These are phyloP conservation scores for Irpex lacteus DNA, from an alignment of 1,284 basidiomycete genomes.

Conservation along the genomic window DNA sequence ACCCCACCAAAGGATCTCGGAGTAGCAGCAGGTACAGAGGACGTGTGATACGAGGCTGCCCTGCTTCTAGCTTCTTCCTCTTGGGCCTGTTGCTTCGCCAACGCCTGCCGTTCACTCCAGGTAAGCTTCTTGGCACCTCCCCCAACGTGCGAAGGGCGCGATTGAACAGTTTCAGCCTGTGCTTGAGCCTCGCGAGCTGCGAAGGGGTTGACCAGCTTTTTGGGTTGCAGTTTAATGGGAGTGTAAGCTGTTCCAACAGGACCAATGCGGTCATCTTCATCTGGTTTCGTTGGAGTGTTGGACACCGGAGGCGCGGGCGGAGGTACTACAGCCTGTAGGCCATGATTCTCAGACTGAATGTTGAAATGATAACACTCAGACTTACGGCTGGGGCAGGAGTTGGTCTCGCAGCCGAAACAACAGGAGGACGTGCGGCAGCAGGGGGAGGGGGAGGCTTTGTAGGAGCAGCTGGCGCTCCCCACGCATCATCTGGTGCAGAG, in stretches of 20 bases:
- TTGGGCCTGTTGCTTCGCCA: slow-evolving; percentile 80
- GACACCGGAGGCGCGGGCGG: slow-evolving; percentile 46
- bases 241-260: slow-evolving; percentile 86
- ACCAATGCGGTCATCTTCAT: slow-evolving; percentile 76
- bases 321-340: slow-evolving; percentile 23
- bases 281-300: slow-evolving; percentile 59
- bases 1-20: slow-evolving; percentile 17
- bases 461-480: slow-evolving; percentile 43
- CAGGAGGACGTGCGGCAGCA: slow-evolving; percentile 45
- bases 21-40: slow-evolving; percentile 24
- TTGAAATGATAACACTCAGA: slow-evolving; percentile 1
- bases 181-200: slow-evolving; percentile 53
- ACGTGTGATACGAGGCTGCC: slow-evolving; percentile 42
- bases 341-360: neutral
- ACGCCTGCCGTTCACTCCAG: slow-evolving; percentile 87
- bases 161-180: slow-evolving; percentile 27
- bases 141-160: slow-evolving; percentile 14
- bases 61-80: slow-evolving; percentile 77
- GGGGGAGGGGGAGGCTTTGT: slow-evolving; percentile 43
- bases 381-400: slow-evolving; percentile 26
- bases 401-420: slow-evolving; percentile 37
- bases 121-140: slow-evolving; percentile 70
- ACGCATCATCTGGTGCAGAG: slow-evolving; percentile 50
- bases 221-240: slow-evolving; percentile 84
- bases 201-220: slow-evolving; percentile 85